Evolutionary conservation across 257 asterid genomes (phyloP).

Genomic region (Schizonepeta tenuifolia): DNA sequence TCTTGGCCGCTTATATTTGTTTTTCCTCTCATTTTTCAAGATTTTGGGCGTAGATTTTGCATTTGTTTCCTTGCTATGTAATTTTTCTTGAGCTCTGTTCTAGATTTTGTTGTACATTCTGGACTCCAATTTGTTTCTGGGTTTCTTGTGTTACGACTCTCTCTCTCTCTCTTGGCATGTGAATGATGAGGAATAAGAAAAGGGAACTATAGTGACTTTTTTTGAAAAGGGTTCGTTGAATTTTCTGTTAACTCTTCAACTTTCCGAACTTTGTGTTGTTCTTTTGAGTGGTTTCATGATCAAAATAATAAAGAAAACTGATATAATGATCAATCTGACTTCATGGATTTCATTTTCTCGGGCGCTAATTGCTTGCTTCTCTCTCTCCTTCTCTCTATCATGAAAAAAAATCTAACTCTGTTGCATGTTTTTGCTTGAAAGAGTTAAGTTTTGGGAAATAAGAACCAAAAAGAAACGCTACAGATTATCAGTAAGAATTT

Average conservation of each 20-base stretch:
- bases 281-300: conserved; percentile 3
- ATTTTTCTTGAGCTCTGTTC: neutral
- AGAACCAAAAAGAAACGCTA: neutral
- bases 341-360: neutral
- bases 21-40: neutral
- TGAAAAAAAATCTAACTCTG: neutral
- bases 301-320: neutral
- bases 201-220: neutral
- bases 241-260: neutral
- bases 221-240: conserved; percentile 14
- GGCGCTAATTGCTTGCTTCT: neutral
- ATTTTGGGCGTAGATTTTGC: neutral
- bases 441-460: neutral
- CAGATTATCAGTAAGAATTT: neutral
- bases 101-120: conserved; percentile 25
- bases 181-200: conserved; percentile 14
- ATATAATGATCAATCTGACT: neutral
- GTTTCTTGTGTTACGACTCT: neutral
- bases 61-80: neutral
- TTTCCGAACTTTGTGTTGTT: neutral
- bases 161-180: neutral
- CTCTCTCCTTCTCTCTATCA: too few relatives aligned
- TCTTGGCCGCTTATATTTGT: neutral
- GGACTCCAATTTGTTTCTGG: conserved; percentile 21
- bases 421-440: neutral